Base-by-base conservation (phyloP, 73 alveolate genomes). In the Paraurostyla sp. region DNA sequence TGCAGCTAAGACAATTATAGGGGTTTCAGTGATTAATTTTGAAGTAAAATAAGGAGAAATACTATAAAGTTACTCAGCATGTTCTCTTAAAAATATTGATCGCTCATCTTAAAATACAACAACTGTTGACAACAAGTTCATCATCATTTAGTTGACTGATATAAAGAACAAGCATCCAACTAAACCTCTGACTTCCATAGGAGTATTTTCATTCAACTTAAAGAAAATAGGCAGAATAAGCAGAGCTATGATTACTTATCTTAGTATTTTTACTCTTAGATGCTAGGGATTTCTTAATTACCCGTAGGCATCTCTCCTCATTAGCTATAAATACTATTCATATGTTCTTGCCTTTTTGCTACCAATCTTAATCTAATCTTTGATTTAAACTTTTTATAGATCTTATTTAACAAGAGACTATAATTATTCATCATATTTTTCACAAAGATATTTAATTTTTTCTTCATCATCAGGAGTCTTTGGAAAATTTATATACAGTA, bases 21-120 rank as follows among this genome's bases (percentile, higher is more conserved):
- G 97, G 50, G 86, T 50, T 62, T 93, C 97, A 23, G 89, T 86
- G 27, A 93, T 33, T 16, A 84, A 62, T 63, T 92, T 93, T 20
- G 93, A 82, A 76, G 92, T 40, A 76, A 85, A 93, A 76, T 84
- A 93, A 50, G 97, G 88, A 38, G 68, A 45, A 43, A 86, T 85
- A 58, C 94, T 62, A 59, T 93, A 93, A 32, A 91, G 51, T 54
- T 93, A 85, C 52, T 91, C 78, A 18, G 94, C 90, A 56, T 92
- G 45, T 68, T 93, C 97, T 91, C 97, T 90, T 20, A 93, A 81
- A 86, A 93, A 91, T 30, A 93, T 58, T 23, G 96, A 91, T 58
- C 97, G 75, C 69, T 93, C 97, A 45, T 58, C 69, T 0, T 90
- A 80, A 57, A 92, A 92, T 7, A 38, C 89, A 40, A 78, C 22